A percentile compares a stretch with the other conserved stretches of the same genome.
These are phyloP conservation scores for Carnegiea gigantea DNA, from an alignment of 179 eudicot genomes.

Conservation along the genomic window DNA sequence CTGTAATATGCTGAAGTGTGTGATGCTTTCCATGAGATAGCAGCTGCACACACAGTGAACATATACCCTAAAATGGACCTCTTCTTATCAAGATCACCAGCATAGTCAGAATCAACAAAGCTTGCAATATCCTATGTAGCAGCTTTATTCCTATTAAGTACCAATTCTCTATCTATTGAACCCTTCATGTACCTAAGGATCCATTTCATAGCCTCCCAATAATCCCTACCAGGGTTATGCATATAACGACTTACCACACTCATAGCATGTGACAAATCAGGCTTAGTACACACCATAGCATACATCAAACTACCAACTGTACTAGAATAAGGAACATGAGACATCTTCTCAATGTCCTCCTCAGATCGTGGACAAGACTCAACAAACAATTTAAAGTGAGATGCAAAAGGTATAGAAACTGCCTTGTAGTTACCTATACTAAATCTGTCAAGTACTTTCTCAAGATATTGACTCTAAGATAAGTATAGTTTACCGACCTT, in stretches of 20 bases:
- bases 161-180: no score
- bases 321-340: background rate
- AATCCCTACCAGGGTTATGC: background rate
- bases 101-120: background rate
- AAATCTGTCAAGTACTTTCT: no score
- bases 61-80: background rate
- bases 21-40: background rate
- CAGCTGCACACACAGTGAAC: background rate
- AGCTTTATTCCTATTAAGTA: background rate
- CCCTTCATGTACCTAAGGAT: background rate
- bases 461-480: no score
- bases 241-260: background rate
- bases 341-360: background rate
- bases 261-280: background rate
- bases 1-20: background rate
- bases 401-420: no score
- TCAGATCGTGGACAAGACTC: background rate
- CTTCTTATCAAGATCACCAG: background rate
- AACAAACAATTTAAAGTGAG: no score
- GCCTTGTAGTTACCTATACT: no score
- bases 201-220: background rate
- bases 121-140: background rate
- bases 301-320: background rate
- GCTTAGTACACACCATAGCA: background rate
- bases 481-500: no score